Evolutionary conservation across 805 yeast genomes (phyloP).

Genomic region (Kodamaea hsintzibuensis): DNA sequence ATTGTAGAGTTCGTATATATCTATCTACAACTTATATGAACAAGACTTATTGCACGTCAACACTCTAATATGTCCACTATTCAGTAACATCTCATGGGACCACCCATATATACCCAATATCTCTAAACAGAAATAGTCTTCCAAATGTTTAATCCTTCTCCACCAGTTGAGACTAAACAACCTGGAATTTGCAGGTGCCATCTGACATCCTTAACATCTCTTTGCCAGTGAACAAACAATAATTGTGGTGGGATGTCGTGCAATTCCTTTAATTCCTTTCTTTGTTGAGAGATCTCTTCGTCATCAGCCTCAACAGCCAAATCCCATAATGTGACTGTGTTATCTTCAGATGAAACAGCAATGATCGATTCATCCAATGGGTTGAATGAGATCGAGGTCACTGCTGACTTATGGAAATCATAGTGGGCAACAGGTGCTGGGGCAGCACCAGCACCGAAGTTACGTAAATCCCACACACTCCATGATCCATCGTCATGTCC

Average conservation of each 20-base stretch:
- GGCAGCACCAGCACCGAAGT: conserved; percentile 56
- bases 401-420: conserved; percentile 90
- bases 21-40: not conserved
- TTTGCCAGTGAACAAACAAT: conserved; percentile 97
- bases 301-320: conserved; percentile 98
- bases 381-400: conserved; percentile 91
- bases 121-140: conserved; percentile 87
- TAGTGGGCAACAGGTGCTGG: conserved; percentile 91
- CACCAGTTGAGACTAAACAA: conserved; percentile 89
- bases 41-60: not conserved
- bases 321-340: conserved; percentile 97
- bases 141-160: conserved; percentile 94
- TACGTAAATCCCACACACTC: conserved; percentile 98
- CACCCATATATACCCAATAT: too few species aligned
- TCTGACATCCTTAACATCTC: conserved; percentile 94
- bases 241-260: conserved; percentile 93
- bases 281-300: conserved; percentile 89
- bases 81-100: not conserved
- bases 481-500: conserved; percentile 98
- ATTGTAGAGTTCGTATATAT: not conserved
- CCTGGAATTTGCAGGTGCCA: conserved; percentile 99
- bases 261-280: conserved; percentile 72
- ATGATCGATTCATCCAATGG: conserved; percentile 94
- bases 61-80: not conserved
- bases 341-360: conserved; percentile 95